Base-by-base conservation (phyloP, 805 yeast genomes). In the Lipomyces anomalus region DNA sequence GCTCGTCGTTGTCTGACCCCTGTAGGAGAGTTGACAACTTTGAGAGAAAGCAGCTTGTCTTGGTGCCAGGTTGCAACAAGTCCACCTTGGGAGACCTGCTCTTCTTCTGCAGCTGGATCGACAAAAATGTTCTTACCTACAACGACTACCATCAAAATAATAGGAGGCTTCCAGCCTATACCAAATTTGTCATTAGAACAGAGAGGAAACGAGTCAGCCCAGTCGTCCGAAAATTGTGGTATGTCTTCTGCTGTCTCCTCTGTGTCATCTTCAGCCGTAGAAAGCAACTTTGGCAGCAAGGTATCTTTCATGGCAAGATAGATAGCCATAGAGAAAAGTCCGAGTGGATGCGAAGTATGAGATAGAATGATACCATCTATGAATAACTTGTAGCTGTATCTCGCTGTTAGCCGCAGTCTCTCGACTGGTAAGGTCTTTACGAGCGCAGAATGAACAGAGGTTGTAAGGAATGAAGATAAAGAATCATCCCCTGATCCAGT, bases 51-150 rank as follows among this genome's bases (percentile, higher is more conserved):
- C 1, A 85, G 76, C 46, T 72, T 69, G n/a, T 79, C 79, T 46
- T 79, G 67, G 45, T 76, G 75, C 78, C 82, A 90, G 28, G 89
- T 80, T 2, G 85, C 61, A 38, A 88, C 68, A 18, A 90, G 53
- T 1, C 95, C 95, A 48, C 84, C 82, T 53, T 90, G 95, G 48
- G 88, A 73, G 2, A 89, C 95, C 50, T 80, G 84, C 61, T 85
- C 89, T 63, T 90, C 98, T 48, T 82, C 84, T n/a, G 76, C 68
- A 1, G 94, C 80, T 0, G 98, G 97, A 61, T 90, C 98, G 22
- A 89, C 69, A 21, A 87, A 64, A 6, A 81, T 73, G 42, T 74
- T 68, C 45, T 79, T 78, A 1, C 90, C 95, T 0, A 86, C 76
- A 4, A 84, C 69, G 0, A 95, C 95, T 22, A 83, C 65, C 0